phyloP scores from a whole-genome alignment of 169 alveolate species.

The Perkinsus marinus region DNA sequence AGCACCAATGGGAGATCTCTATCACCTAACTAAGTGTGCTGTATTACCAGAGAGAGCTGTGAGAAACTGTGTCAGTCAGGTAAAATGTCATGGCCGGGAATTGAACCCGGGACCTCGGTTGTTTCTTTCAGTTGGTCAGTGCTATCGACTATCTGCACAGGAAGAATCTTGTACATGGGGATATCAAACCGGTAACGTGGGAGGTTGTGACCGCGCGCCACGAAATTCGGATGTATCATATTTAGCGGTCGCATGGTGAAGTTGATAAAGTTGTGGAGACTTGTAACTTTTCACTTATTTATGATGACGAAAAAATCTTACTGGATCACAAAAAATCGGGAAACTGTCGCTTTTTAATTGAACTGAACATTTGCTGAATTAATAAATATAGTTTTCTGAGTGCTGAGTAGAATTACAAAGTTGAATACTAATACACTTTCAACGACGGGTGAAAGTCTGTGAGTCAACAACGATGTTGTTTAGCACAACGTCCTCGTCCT shows the following conservation, averaged over 20 bases:
- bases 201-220: neutral
- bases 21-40: neutral
- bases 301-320: too few relatives aligned
- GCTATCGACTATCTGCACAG: neutral
- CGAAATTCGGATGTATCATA: neutral
- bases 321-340: too few relatives aligned
- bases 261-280: neutral
- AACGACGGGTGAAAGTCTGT: too few relatives aligned
- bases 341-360: too few relatives aligned
- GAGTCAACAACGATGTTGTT: too few relatives aligned
- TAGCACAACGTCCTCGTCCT: neutral
- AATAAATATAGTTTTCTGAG: too few relatives aligned
- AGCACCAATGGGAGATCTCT: neutral
- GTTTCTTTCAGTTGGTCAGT: neutral
- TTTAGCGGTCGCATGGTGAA: too few relatives aligned
- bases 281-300: neutral
- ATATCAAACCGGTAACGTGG: neutral
- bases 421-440: too few relatives aligned
- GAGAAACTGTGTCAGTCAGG: neutral
- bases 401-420: too few relatives aligned
- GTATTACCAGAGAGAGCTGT: neutral
- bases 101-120: neutral
- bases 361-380: too few relatives aligned
- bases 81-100: neutral
- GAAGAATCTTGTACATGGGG: neutral